Evolutionary conservation across 352 stramenopile species (phyloP).

Genomic region (Aphanomyces euteiches): DNA sequence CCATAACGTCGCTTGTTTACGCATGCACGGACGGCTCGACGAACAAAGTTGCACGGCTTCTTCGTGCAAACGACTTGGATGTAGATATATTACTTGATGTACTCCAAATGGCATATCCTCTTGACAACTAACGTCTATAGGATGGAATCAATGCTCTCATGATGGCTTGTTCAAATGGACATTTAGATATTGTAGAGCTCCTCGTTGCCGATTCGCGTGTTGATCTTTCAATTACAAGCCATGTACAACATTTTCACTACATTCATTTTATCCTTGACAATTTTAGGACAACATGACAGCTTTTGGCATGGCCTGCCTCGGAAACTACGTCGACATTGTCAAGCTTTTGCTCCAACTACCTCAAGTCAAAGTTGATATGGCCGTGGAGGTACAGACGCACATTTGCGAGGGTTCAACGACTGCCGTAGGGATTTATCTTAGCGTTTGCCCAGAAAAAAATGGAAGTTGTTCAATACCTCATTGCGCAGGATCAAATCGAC

Average conservation of each 20-base stretch:
- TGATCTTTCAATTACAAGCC: neutral
- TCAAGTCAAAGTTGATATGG: neutral
- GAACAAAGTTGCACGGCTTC: neutral
- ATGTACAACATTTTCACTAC: neutral
- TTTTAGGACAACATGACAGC: conserved; percentile 3
- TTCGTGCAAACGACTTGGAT: neutral
- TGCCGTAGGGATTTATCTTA: neutral
- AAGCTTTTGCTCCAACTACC: neutral
- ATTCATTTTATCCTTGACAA: neutral
- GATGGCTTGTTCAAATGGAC: conserved; percentile 4
- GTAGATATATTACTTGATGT: conserved; percentile 1
- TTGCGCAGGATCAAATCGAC: too few relatives aligned
- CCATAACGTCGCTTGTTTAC: conserved; percentile 6
- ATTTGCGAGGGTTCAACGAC: too few relatives aligned
- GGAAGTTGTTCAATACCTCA: too few relatives aligned
- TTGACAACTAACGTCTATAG: neutral
- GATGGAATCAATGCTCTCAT: neutral
- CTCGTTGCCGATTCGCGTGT: neutral
- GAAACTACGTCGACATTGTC: neutral
- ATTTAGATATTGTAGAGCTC: neutral
- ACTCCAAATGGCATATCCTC: too few relatives aligned
- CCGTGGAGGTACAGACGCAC: neutral
- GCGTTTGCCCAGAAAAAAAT: too few relatives aligned
- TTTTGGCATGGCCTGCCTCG: conserved; percentile 1
- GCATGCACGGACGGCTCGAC: conserved; percentile 7